Base-by-base conservation (phyloP, 129 eudicot species). In the Flaveria sonorensis region DNA sequence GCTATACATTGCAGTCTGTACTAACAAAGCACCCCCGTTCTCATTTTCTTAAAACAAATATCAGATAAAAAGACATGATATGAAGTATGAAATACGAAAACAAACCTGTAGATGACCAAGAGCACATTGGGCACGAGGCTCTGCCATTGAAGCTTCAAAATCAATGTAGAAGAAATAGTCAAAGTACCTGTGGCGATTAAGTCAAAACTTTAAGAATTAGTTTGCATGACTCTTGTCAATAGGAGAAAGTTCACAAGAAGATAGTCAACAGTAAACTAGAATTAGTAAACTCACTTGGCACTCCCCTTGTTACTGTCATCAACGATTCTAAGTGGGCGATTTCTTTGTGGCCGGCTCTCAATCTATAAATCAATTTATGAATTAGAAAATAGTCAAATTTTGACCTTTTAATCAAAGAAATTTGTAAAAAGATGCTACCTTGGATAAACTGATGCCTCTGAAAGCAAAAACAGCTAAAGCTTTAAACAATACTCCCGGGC, bases 71-170 rank as follows among this genome's bases (percentile, higher is more conserved):
- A 45, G 48, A 10, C 48, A 45, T 9, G 48, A 48, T 11, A 48
- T 48, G 53, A n/a, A n/a, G n/a, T n/a, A n/a, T n/a, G n/a, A n/a
- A n/a, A n/a, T n/a, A n/a, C n/a, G n/a, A 21, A 26, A 14, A 23
- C 23, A 3, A 70, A 89, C 97, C 92, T 92, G 96, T 30, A 92
- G 88, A 78, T 89, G 92, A 45, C 91, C 88, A 3, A 92, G 82
- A 71, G 97, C 97, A 74, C 70, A 81, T 70, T 92, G 97, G 14
- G 96, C 92, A 52, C 96, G 97, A 56, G 96, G 90, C 71, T 92
- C 97, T 2, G 92, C 96, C 96, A 89, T 87, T 1, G 97, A 92
- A 57, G 97, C 96, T 82, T 92, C 97, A 78, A 92, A 87, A 77
- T 92, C 97, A 5, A 92, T 83, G 83, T 87, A 89, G 53, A 92